These are phyloP conservation scores for Rhizopus delemar DNA, from an alignment of 371 early-diverging fungal genomes.

Conservation along the genomic window DNA sequence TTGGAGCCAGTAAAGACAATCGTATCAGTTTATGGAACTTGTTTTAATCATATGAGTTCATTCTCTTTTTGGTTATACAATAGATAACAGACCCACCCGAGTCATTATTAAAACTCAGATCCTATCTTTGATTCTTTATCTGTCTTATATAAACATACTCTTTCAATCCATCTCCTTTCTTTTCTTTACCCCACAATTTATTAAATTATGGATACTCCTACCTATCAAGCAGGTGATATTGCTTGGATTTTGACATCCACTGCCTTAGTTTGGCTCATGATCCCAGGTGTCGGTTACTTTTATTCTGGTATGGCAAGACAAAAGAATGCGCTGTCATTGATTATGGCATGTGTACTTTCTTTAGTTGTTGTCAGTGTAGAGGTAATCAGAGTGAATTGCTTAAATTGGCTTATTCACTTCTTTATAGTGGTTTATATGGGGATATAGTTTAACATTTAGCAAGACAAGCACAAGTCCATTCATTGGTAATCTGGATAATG, in stretches of 20 bases:
- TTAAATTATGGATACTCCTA: conserved; percentile 17
- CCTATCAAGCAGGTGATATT: conserved; percentile 63
- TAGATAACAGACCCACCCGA: conserved; percentile 3
- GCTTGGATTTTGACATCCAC: conserved; percentile 71
- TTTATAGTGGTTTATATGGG: conserved; percentile 80
- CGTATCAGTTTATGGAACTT: conserved; percentile 57
- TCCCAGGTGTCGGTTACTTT: conserved; percentile 86
- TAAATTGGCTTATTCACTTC: not conserved
- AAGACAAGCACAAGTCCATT: conserved; percentile 56
- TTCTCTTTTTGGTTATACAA: not conserved
- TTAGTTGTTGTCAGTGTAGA: conserved; percentile 67
- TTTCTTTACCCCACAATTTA: conserved; percentile 1
- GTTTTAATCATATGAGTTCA: conserved; percentile 30
- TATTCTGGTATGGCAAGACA: conserved; percentile 88
- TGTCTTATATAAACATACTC: not conserved
- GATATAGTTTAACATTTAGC: conserved; percentile 88
- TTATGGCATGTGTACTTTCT: conserved; percentile 69
- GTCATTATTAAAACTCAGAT: conserved; percentile 2
- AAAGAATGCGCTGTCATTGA: conserved; percentile 79
- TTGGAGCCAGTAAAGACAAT: conserved; percentile 45
- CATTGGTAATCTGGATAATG: conserved; percentile 82
- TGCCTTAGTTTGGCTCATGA: conserved; percentile 84
- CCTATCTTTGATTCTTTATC: conserved; percentile 1
- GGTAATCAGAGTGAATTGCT: conserved; percentile 13
- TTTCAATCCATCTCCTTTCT: not conserved